phyloP scores from a whole-genome alignment of 2,329 filamentous ascomycete genomes.

The Taxawa tesnikishii region DNA sequence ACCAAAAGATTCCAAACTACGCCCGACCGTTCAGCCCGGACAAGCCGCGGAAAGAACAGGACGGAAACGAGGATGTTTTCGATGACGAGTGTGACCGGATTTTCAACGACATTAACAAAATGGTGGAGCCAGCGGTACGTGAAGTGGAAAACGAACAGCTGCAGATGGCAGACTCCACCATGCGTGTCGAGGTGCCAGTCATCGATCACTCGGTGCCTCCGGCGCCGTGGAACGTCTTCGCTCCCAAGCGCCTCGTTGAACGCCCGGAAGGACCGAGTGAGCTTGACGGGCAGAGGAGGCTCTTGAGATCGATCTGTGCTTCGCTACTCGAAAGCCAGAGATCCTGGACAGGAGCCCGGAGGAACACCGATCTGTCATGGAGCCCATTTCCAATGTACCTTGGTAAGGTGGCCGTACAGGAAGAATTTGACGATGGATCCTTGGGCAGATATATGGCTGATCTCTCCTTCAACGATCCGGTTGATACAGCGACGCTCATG shows the following conservation, averaged over 20 bases:
- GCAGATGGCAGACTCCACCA: slow-evolving; percentile 32
- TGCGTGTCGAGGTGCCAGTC: slow-evolving; percentile 35
- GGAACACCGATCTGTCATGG: slow-evolving; percentile 33
- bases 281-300: slow-evolving; percentile 18
- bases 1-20: slow-evolving; percentile 1
- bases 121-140: slow-evolving; percentile 22
- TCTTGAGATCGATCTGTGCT: slow-evolving; percentile 23
- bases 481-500: slow-evolving; percentile 28
- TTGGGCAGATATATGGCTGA: slow-evolving; percentile 23
- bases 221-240: slow-evolving; percentile 36
- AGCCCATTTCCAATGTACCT: slow-evolving; percentile 32
- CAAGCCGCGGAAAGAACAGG: not conserved
- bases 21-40: not conserved
- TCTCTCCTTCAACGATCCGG: slow-evolving; percentile 18
- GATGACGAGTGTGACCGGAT: slow-evolving; percentile 17
- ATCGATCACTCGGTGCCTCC: slow-evolving; percentile 30
- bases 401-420: slow-evolving; percentile 23
- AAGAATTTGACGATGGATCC: slow-evolving; percentile 28
- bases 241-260: slow-evolving; percentile 2
- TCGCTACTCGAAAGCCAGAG: too few relatives aligned
- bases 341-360: slow-evolving; percentile 18
- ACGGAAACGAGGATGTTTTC: slow-evolving; percentile 1
- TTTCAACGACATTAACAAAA: too few relatives aligned
- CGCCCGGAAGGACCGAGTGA: slow-evolving; percentile 13
- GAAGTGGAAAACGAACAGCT: slow-evolving; percentile 32